Evolutionary conservation across 495 filamentous ascomycete genomes (phyloP).

Genomic region (Podospora fimiseda): DNA sequence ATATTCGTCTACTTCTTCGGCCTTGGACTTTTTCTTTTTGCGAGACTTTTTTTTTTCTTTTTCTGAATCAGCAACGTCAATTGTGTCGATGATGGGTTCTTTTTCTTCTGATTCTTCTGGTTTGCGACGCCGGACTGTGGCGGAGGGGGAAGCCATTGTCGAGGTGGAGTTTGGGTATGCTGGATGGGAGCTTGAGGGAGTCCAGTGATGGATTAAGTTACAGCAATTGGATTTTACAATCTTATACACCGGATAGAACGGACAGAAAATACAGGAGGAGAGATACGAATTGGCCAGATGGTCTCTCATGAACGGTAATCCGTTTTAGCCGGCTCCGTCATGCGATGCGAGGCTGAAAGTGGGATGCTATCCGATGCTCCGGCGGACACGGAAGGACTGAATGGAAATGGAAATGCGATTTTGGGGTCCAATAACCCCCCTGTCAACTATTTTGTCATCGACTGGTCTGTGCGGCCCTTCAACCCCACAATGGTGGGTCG

Average conservation of each 20-base stretch:
- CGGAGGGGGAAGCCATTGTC: slow-evolving; percentile 22
- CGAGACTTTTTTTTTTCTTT: slow-evolving; percentile 14
- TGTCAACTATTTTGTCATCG: neutral
- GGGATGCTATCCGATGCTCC: neutral
- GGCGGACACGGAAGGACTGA: neutral
- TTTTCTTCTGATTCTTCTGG: slow-evolving; percentile 13
- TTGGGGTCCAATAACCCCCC: neutral
- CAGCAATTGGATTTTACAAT: too few species aligned
- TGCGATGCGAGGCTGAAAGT: slow-evolving; percentile 10
- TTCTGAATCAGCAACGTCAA: slow-evolving; percentile 8
- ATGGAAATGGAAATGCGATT: neutral
- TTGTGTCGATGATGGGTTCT: neutral
- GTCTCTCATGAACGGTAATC: slow-evolving; percentile 5
- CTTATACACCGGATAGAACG: too few species aligned
- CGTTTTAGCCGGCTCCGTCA: slow-evolving; percentile 10
- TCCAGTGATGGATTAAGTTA: too few species aligned
- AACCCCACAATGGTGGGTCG: neutral
- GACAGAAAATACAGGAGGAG: neutral
- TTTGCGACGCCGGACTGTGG: slow-evolving; percentile 27
- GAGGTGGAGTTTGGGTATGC: neutral
- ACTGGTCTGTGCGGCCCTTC: slow-evolving; percentile 1
- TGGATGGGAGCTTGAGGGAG: neutral
- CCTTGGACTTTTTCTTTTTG: slow-evolving; percentile 18
- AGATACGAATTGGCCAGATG: slow-evolving; percentile 13
- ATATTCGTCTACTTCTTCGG: slow-evolving; percentile 39